Percentiles rank a stretch among this genome's conserved stretches.
These are phyloP conservation scores for Prunus padus DNA, from an alignment of 306 rosid species.

Conservation along the genomic window DNA sequence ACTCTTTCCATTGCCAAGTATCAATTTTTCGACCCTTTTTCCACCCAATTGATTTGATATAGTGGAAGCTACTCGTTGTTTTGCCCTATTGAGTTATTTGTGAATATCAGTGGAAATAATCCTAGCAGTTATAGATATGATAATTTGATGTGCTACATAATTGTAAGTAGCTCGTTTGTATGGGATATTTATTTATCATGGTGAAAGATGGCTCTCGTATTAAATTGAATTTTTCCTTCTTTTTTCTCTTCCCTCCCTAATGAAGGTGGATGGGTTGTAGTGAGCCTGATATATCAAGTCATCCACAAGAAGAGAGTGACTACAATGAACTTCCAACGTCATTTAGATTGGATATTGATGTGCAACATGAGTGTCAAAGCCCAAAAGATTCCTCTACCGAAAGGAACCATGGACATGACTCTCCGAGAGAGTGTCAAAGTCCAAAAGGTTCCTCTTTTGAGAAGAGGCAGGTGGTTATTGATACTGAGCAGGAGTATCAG, in stretches of 20 bases:
- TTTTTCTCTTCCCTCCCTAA: neutral
- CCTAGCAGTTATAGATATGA: neutral
- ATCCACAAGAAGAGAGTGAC: constrained; percentile 17
- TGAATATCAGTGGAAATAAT: neutral
- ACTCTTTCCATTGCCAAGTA: neutral
- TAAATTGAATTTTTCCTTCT: neutral
- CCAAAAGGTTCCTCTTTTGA: constrained; percentile 22
- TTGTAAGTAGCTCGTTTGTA: neutral
- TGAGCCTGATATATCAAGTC: constrained; percentile 27
- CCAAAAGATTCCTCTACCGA: constrained; percentile 6
- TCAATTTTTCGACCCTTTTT: neutral
- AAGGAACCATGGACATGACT: constrained; percentile 1
- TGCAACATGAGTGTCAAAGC: constrained; percentile 16
- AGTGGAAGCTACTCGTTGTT: neutral
- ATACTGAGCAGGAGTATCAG: constrained; percentile 28
- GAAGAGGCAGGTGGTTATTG: constrained; percentile 25
- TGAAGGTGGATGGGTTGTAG: constrained; percentile 35
- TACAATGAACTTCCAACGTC: constrained; percentile 30
- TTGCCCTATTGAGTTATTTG: neutral
- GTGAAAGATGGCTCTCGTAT: neutral
- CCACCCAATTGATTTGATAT: neutral
- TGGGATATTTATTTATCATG: neutral
- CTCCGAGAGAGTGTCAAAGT: constrained; percentile 10
- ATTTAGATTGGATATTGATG: constrained; percentile 20
- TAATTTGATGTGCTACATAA: neutral